Percentiles rank a stretch among this genome's conserved stretches.
These are phyloP conservation scores for Erodium chrysanthum DNA, from an alignment of 441 rosid species.

Conservation along the genomic window DNA sequence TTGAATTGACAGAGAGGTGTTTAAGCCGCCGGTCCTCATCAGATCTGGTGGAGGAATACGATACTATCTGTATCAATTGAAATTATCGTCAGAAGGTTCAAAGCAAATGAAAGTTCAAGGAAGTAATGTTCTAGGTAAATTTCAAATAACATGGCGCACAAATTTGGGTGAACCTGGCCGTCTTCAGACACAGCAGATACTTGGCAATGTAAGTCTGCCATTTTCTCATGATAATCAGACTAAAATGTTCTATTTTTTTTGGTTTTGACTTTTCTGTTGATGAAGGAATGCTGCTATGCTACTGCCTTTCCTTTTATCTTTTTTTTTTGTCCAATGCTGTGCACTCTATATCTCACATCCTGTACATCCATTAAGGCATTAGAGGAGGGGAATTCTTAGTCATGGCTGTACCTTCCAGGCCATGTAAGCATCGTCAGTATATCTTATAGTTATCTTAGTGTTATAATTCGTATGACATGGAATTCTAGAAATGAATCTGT, in stretches of 20 bases:
- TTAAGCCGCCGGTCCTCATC: slow-evolving; percentile 63
- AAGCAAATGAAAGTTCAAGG: slow-evolving; percentile 44
- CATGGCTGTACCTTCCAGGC: neutral
- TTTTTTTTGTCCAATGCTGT: neutral
- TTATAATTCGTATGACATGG: neutral
- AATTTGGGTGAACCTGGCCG: slow-evolving; percentile 98
- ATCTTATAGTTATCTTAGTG: neutral
- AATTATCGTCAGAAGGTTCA: slow-evolving; percentile 34
- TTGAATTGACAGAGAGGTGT: slow-evolving; percentile 42
- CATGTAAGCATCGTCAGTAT: neutral
- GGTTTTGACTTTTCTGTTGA: neutral
- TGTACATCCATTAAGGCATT: neutral
- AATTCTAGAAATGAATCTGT: neutral
- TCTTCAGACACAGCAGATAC: slow-evolving; percentile 91
- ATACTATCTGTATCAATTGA: slow-evolving; percentile 70
- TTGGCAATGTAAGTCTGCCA: slow-evolving; percentile 57
- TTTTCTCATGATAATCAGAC: slow-evolving; percentile 1
- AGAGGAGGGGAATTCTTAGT: too few relatives aligned
- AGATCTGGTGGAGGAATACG: slow-evolving; percentile 86
- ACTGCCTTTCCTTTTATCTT: neutral
- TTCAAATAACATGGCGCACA: slow-evolving; percentile 93
- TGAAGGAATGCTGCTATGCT: neutral
- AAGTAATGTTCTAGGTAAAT: slow-evolving; percentile 79
- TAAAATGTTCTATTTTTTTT: neutral
- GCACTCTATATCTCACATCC: neutral